Evolutionary conservation across 23 red algal species (phyloP).

Genomic region (Gracilaria gracilis): DNA sequence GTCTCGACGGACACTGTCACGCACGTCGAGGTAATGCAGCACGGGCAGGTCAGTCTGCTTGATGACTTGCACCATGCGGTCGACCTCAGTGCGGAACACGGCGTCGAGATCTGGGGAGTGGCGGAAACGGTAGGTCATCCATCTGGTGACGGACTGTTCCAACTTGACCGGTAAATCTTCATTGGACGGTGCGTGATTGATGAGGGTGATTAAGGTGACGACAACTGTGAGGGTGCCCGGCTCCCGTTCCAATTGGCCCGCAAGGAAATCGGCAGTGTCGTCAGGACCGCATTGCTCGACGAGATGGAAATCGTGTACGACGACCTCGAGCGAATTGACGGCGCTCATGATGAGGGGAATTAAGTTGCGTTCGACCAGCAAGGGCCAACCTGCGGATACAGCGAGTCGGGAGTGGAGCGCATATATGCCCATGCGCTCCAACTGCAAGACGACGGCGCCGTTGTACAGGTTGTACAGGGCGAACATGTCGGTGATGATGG

Average conservation of each 20-base stretch:
- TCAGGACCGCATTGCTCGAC: neutral
- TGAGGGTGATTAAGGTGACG: neutral
- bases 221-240: neutral
- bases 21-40: constrained; percentile 7
- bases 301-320: neutral
- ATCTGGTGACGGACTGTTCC: neutral
- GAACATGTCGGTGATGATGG: neutral
- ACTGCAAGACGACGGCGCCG: neutral
- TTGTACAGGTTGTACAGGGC: constrained; percentile 8
- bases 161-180: neutral
- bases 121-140: constrained; percentile 16
- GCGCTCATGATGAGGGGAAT: neutral
- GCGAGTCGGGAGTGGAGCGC: neutral
- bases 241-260: neutral
- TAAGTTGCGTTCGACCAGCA: neutral
- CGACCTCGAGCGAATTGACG: neutral
- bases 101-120: neutral
- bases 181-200: neutral
- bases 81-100: neutral
- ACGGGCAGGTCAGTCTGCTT: neutral
- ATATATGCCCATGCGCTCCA: neutral
- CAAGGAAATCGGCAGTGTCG: constrained; percentile 8
- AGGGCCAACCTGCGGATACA: neutral
- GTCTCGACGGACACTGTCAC: neutral
- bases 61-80: neutral